Evolutionary conservation across 108 stramenopile genomes (phyloP).

Genomic region (Heterococcus sp.): DNA sequence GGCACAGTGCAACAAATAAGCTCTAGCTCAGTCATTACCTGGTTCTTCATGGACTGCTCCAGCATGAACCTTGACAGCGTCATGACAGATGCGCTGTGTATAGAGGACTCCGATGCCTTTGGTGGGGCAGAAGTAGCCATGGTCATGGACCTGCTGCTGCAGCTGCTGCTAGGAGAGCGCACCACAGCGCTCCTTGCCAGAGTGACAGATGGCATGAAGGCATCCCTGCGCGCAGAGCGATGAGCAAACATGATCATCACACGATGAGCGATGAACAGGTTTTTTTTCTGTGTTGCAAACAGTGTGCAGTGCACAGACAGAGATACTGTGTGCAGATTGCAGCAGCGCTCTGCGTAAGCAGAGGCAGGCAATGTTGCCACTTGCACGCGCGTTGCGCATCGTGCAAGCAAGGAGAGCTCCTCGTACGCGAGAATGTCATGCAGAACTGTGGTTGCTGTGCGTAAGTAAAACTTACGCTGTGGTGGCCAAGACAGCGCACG

Average conservation of each 20-base stretch:
- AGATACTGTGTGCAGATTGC: too few species aligned
- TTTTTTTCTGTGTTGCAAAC: too few species aligned
- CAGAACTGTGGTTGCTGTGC: neutral
- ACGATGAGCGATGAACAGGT: too few species aligned
- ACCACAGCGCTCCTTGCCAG: neutral
- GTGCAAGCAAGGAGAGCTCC: neutral
- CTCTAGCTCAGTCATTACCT: conserved; percentile 5
- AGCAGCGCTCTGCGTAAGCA: too few species aligned
- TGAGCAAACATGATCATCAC: neutral
- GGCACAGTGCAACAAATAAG: too few species aligned
- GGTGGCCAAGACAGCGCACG: neutral
- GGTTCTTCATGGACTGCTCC: conserved; percentile 46
- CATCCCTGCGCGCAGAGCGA: neutral
- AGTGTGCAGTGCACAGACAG: too few species aligned
- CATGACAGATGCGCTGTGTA: conserved; percentile 29
- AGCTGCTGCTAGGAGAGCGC: neutral
- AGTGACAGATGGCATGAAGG: neutral
- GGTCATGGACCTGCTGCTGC: neutral
- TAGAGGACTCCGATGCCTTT: neutral
- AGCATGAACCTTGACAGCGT: conserved; percentile 58
- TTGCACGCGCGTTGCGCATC: neutral
- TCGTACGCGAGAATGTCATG: neutral
- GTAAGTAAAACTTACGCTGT: neutral
- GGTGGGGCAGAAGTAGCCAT: neutral
- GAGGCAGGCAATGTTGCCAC: too few species aligned